These are phyloP conservation scores for Populus ilicifolia DNA, from an alignment of 345 rosid genomes.

Conservation along the genomic window DNA sequence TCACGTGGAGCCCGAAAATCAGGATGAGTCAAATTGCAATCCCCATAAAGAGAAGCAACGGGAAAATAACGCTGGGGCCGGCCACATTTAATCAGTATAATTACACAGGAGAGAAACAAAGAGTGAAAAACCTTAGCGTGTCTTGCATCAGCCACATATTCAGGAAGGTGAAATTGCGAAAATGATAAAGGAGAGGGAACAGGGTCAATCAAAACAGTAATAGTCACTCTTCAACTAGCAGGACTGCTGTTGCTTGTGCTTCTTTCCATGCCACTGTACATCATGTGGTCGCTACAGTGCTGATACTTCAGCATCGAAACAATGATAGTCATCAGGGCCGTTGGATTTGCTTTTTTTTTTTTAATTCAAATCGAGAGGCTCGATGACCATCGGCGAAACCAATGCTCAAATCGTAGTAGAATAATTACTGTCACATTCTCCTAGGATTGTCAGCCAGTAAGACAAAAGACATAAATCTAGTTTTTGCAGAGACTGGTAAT, in stretches of 20 bases:
- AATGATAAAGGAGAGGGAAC: background rate
- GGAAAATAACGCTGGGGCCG: background rate
- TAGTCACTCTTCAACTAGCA: background rate
- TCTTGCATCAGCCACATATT: background rate
- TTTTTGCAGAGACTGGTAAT: conserved; percentile 10
- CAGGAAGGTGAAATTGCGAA: background rate
- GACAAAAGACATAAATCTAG: conserved; percentile 18
- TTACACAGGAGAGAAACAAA: background rate
- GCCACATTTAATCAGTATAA: conserved; percentile 3
- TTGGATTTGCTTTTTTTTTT: background rate
- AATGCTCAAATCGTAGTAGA: background rate
- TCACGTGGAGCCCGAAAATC: conserved; percentile 19
- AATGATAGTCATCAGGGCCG: background rate
- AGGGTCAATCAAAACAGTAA: background rate
- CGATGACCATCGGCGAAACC: background rate
- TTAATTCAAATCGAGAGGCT: background rate
- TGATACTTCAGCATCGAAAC: background rate
- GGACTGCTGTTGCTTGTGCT: background rate
- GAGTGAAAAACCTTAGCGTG: background rate
- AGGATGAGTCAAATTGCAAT: background rate
- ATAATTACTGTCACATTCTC: background rate
- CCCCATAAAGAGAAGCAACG: conserved; percentile 6
- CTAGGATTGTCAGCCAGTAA: background rate
- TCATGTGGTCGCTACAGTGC: background rate
- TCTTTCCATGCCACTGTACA: background rate